A percentile compares a stretch with the other conserved stretches of the same genome.
Evolutionary conservation across 2,329 filamentous ascomycete genomes (phyloP).

Genomic region (Dactylellina cionopaga): DNA sequence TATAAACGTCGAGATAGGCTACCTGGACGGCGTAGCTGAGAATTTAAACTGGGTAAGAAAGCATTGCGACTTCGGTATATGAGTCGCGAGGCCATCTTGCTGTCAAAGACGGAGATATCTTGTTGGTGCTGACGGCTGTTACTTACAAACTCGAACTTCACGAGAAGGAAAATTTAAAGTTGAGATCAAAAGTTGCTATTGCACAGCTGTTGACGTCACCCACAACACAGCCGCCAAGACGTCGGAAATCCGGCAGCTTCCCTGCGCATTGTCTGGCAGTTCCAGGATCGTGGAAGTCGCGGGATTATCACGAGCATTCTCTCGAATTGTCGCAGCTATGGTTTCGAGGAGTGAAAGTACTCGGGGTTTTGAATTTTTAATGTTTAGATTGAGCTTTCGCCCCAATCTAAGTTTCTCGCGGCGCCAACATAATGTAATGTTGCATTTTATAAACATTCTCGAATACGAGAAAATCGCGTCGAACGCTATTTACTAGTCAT

Average conservation of each 20-base stretch:
- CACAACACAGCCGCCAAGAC: conserved; percentile 11
- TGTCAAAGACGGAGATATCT: background rate
- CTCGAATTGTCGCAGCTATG: too few species aligned
- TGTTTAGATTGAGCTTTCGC: too few species aligned
- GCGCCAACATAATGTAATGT: too few species aligned
- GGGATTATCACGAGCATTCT: too few species aligned
- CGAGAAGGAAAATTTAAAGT: conserved; percentile 6
- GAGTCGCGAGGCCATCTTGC: conserved; percentile 22
- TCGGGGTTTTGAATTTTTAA: too few species aligned
- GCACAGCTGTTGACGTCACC: conserved; percentile 1
- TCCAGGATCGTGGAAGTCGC: too few species aligned
- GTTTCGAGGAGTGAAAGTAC: too few species aligned
- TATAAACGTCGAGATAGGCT: conserved; percentile 11
- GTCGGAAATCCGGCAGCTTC: background rate
- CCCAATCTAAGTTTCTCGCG: too few species aligned
- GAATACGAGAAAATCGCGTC: too few species aligned
- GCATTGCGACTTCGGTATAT: background rate
- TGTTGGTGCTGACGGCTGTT: background rate
- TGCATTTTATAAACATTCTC: too few species aligned
- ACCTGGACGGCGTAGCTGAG: background rate
- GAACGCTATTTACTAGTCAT: too few species aligned
- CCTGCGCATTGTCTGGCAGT: too few species aligned
- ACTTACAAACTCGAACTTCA: background rate
- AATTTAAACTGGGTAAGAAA: conserved; percentile 1
- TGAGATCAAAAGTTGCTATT: conserved; percentile 13